Conservation (phyloP, 164 flowering plant genomes). For the Magnolia officinalis region DNA sequence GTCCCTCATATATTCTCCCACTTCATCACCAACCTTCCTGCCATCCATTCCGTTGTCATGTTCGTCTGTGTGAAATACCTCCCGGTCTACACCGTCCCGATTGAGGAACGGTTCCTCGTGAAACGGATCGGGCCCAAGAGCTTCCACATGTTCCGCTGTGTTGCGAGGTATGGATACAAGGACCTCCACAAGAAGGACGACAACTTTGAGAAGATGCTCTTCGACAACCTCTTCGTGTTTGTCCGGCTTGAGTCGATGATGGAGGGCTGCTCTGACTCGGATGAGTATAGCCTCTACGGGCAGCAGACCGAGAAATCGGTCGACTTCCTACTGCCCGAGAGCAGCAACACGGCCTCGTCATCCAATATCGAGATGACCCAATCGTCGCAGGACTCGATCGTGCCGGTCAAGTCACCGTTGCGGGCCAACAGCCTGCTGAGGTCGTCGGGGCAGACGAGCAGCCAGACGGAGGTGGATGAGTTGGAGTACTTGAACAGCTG, state of each 20-base stretch:
- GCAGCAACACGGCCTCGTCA: conserved; percentile 25
- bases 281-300: conserved; percentile 39
- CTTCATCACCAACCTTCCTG: conserved; percentile 94
- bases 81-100: conserved; percentile 90
- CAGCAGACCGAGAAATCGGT: conserved; percentile 51
- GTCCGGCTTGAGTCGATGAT: conserved; percentile 87
- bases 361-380: conserved; percentile 40
- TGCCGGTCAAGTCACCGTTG: conserved; percentile 40
- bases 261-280: conserved; percentile 91
- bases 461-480: conserved; percentile 62
- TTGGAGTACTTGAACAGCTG: conserved; percentile 66
- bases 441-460: conserved; percentile 45
- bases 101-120: conserved; percentile 81
- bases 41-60: conserved; percentile 85
- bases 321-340: conserved; percentile 32
- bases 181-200: conserved; percentile 95
- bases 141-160: conserved; percentile 95
- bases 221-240: conserved; percentile 64
- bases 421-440: conserved; percentile 19
- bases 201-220: conserved; percentile 87
- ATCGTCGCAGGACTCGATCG: conserved; percentile 65
- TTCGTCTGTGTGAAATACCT: conserved; percentile 96
- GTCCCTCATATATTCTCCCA: conserved; percentile 97
- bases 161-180: conserved; percentile 92
- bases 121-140: conserved; percentile 88